phyloP scores from a whole-genome alignment of 495 filamentous ascomycete species.

The Durotheca rogersii region DNA sequence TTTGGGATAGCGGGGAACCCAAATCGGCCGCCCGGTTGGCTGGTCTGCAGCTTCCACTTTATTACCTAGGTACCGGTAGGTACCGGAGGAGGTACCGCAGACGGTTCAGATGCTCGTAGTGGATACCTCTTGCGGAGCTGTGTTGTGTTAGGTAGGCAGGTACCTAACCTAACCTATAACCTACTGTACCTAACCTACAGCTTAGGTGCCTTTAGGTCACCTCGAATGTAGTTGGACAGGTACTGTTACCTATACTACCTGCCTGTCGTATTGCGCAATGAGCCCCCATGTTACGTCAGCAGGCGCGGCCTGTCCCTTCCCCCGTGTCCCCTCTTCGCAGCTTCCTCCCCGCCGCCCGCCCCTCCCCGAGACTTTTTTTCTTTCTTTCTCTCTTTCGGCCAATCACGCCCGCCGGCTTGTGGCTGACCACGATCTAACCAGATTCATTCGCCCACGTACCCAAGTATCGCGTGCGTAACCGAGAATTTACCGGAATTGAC shows the following conservation, averaged over 20 bases:
- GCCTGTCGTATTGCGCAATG: no score
- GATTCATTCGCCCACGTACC: slow-evolving; percentile 19
- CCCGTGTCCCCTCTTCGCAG: background rate
- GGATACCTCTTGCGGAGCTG: no score
- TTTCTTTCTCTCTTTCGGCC: slow-evolving; percentile 35
- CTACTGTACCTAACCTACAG: no score
- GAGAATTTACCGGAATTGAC: slow-evolving; percentile 42
- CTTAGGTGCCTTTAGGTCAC: no score
- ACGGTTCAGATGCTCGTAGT: no score
- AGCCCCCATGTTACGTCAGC: no score
- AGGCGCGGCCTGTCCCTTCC: background rate
- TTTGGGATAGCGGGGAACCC: background rate
- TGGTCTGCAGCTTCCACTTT: no score
- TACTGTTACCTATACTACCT: no score
- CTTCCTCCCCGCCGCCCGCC: slow-evolving; percentile 12
- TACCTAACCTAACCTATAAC: background rate
- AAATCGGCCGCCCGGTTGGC: no score
- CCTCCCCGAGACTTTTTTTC: background rate
- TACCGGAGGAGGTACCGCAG: background rate
- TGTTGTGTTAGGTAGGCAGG: background rate
- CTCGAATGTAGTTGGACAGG: no score
- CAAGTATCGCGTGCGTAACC: slow-evolving; percentile 21
- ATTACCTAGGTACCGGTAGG: background rate
- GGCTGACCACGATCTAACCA: slow-evolving; percentile 29
- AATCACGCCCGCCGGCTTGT: slow-evolving; percentile 11